Conservation (phyloP, 352 stramenopile genomes). For the Globisporangium lucens region DNA sequence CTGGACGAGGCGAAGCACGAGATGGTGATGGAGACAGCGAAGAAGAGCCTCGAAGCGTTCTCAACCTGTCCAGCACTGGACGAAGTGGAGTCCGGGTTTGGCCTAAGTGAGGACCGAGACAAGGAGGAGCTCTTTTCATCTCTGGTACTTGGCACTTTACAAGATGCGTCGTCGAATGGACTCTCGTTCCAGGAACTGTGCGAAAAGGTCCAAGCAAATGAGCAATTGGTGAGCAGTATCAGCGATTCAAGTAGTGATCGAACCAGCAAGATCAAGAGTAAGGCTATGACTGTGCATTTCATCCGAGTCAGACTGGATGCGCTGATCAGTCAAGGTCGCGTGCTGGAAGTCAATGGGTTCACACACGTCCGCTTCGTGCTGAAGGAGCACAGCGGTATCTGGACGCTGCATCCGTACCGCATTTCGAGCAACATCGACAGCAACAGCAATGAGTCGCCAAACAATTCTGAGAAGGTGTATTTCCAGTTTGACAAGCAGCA, state of each 20-base stretch:
- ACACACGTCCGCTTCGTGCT: conserved; percentile 51
- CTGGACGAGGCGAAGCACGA: conserved; percentile 23
- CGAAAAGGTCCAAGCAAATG: background rate
- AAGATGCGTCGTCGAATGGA: background rate
- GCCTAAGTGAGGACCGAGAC: background rate
- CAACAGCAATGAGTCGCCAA: conserved; percentile 19
- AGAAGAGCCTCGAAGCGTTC: conserved; percentile 40
- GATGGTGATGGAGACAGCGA: conserved; percentile 4
- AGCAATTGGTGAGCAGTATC: background rate
- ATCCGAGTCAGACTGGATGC: conserved; percentile 37
- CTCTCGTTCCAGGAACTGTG: conserved; percentile 17
- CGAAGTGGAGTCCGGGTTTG: background rate
- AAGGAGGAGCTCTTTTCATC: background rate
- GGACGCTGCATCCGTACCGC: conserved; percentile 58
- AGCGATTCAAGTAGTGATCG: background rate
- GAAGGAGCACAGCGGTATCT: conserved; percentile 42
- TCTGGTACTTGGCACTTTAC: background rate
- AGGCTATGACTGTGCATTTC: background rate
- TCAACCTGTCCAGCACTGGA: conserved; percentile 20
- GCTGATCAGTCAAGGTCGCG: conserved; percentile 32
- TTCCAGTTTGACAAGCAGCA: conserved; percentile 69
- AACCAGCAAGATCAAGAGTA: background rate
- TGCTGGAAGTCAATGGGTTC: conserved; percentile 69
- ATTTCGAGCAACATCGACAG: conserved; percentile 22
- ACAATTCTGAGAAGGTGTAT: conserved; percentile 49